Evolutionary conservation across 2,329 filamentous ascomycete genomes (phyloP), one percentile per base, ranked within the genome.

Genomic region (Anisogramma anomala): DNA sequence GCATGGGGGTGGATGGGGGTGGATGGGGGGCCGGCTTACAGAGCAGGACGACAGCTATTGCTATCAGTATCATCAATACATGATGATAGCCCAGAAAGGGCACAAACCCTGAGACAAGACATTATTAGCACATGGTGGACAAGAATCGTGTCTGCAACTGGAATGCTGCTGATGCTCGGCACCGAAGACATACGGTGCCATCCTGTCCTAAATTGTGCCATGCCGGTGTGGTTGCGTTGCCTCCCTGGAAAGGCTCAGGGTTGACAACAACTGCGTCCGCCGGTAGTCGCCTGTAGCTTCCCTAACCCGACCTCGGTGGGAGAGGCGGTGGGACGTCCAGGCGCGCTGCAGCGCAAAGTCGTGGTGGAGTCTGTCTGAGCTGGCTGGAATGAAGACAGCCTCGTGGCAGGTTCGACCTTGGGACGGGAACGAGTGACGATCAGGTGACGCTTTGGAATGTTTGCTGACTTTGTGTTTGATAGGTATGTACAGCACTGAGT

Each of bases 21-120:
- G n/a, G n/a, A n/a, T n/a, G n/a, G n/a, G n/a, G n/a, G n/a, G n/a
- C n/a, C n/a, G n/a, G n/a, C n/a, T n/a, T 70, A 94, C 88, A 96
- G 51, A 98, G 72, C 58, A 98, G 69, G 62, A 98, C 94, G 56
- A 98, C 94, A 33, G 88, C 77, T 45, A 95, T 69, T 42, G 84
- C 88, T 57, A 98, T 94, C 51, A 98, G 68, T 54, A 98, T 86
- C 91, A 98, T 98, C 61, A 98, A 75, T 50, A 96, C 82, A 77
- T 98, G 77, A 58, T 82, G 79, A 56, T 82, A 82, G 51, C 79
- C 79, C 45, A 82, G 68, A 58, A 82, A 82, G 51, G 79, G 79
- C 58, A 82, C 65, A 53, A 73, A 76, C 56, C 76, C 77, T 79
- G 47, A 20, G 28, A 32, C 33, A 35, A 36, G 27, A 36, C 28